Evolutionary conservation across 352 stramenopile genomes (phyloP).

Genomic region (Blastocystis sp.): DNA sequence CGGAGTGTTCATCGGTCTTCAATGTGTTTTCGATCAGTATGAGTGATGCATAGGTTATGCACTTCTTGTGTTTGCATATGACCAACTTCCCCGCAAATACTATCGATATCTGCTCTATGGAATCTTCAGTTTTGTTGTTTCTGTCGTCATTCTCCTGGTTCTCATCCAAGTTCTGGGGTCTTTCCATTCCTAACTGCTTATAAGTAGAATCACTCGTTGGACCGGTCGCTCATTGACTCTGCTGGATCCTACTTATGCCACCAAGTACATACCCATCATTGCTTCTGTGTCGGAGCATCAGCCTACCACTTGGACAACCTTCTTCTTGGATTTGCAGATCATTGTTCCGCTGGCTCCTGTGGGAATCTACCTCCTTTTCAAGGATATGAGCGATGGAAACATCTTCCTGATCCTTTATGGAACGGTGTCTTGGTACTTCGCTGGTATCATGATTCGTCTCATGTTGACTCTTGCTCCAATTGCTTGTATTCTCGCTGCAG

Average conservation of each 20-base stretch:
- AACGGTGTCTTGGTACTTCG: slow-evolving; percentile 83
- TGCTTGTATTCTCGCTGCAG: slow-evolving; percentile 79
- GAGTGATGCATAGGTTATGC: slow-evolving; percentile 24
- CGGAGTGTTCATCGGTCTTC: slow-evolving; percentile 76
- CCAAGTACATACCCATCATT: slow-evolving; percentile 88
- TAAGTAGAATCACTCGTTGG: slow-evolving; percentile 66
- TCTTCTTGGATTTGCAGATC: slow-evolving; percentile 84
- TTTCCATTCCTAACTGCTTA: not conserved
- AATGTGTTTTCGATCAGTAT: not conserved
- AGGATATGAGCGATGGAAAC: slow-evolving; percentile 76
- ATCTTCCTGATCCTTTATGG: slow-evolving; percentile 85
- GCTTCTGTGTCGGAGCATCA: slow-evolving; percentile 85
- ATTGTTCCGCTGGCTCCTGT: slow-evolving; percentile 81
- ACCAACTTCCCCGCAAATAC: slow-evolving; percentile 67
- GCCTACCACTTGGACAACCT: slow-evolving; percentile 83
- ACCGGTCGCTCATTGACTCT: slow-evolving; percentile 79
- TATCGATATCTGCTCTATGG: slow-evolving; percentile 58
- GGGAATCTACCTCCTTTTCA: slow-evolving; percentile 80
- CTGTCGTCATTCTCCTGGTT: slow-evolving; percentile 63
- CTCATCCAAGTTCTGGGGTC: slow-evolving; percentile 65
- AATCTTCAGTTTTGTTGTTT: slow-evolving; percentile 63
- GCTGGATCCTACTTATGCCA: slow-evolving; percentile 81
- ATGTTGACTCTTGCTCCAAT: slow-evolving; percentile 83
- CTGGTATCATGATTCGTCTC: slow-evolving; percentile 74
- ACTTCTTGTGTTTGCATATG: slow-evolving; percentile 49